Base-by-base conservation (phyloP, 2,329 filamentous ascomycete genomes). In the Clonostachys rhizophaga region DNA sequence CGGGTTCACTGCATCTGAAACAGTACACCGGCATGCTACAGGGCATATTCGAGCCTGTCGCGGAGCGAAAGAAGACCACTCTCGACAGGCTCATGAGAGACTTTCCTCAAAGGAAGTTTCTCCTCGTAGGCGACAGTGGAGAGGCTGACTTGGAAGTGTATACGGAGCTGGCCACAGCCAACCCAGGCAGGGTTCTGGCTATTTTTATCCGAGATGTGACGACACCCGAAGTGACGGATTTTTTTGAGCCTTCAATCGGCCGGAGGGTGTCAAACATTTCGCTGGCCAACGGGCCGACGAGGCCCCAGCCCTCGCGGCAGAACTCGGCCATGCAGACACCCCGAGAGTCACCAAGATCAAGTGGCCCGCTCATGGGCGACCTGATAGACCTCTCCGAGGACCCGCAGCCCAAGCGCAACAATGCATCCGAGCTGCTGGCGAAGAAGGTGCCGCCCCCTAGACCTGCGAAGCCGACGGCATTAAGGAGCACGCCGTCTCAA, bases 131-230 rank as follows among this genome's bases (percentile, higher is more conserved):
- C 9, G 94, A 99, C 62, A 96, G 91, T 56, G 94, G 95, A 36
- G 94, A 99, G 67, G 94, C 92, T 8, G 95, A 99, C 66, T 74
- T 99, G 4, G 95, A 99, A 64, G 91, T 97, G 0, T 99, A 99
- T 60, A 96, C 91, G 0, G 94, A 99, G 52, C 79, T 96, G n/a
- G 91, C 87, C 0, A 60, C 92, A 34, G 83, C 88, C 3, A 86
- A 97, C 56, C 92, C 91, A 0, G 87, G 88, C 0, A 81, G 89
- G 30, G 84, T 99, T 3, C 71, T 91, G 33, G 94, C 84, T 0
- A 82, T 99, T 7, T 97, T 97, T 65, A 97, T 99, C 53, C 81
- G 95, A 47, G 94, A 99, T 65, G 89, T 99, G 18, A 99, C 94
- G 0, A 96, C 90, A 0, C 79, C 86, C 0, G 79, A 87, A 36